These are phyloP conservation scores for Ceratocystis harringtonii DNA, from an alignment of 2,329 filamentous ascomycete genomes.

Conservation along the genomic window DNA sequence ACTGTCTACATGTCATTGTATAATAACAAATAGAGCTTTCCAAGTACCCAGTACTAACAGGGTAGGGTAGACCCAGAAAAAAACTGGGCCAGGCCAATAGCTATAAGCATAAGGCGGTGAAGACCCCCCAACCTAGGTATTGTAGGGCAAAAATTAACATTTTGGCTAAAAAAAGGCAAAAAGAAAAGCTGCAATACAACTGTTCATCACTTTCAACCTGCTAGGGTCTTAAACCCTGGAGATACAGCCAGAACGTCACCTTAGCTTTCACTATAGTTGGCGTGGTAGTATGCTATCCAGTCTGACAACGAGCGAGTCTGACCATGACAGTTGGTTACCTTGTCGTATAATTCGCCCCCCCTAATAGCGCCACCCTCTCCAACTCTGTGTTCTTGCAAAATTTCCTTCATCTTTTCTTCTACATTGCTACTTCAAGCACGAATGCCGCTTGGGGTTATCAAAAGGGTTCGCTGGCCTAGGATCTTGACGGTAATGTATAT, in stretches of 20 bases:
- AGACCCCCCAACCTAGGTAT: too few species aligned
- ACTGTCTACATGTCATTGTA: slow-evolving; percentile 2
- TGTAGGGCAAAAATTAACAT: too few species aligned
- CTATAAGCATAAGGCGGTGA: too few species aligned
- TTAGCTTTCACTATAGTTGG: too few species aligned
- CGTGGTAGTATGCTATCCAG: too few species aligned
- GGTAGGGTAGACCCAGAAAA: neutral
- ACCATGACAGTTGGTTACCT: neutral
- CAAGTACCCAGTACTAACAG: neutral
- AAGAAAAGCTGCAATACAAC: neutral
- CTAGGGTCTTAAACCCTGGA: neutral
- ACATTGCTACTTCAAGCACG: neutral
- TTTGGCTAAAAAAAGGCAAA: neutral
- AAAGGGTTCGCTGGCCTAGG: neutral
- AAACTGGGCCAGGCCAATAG: too few species aligned
- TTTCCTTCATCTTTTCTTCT: neutral
- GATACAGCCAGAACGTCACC: neutral
- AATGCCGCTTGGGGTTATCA: neutral
- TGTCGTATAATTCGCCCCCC: neutral
- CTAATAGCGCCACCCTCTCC: neutral
- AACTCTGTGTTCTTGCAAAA: neutral
- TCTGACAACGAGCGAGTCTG: too few species aligned
- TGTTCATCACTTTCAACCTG: neutral
- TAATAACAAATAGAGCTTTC: neutral
- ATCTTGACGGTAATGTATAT: neutral